phyloP scores from a whole-genome alignment of 2,329 filamentous ascomycete species.

The Pseudogymnoascus sp. region DNA sequence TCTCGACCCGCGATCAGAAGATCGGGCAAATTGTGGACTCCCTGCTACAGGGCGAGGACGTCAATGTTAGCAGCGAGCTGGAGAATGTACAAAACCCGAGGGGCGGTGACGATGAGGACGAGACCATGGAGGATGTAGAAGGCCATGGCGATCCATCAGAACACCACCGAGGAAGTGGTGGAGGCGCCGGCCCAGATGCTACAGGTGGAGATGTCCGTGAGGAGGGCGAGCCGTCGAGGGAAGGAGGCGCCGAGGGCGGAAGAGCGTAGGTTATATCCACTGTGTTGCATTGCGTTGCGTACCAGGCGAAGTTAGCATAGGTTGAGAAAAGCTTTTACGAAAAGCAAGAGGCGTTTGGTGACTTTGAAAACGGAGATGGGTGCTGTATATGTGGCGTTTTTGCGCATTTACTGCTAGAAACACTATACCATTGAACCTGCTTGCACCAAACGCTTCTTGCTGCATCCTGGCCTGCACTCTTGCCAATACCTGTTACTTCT shows the following conservation, averaged over 20 bases:
- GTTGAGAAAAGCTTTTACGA: conserved; percentile 6
- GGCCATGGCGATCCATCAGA: conserved; percentile 53
- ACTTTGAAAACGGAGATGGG: conserved; percentile 3
- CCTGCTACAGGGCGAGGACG: conserved; percentile 80
- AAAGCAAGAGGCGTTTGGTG: conserved; percentile 11
- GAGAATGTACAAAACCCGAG: conserved; percentile 50
- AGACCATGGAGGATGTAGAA: conserved; percentile 73
- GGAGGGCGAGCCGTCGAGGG: conserved; percentile 80
- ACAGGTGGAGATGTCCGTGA: conserved; percentile 87
- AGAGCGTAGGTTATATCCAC: conserved; percentile 82
- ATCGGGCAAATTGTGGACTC: conserved; percentile 81
- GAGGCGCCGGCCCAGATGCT: conserved; percentile 77
- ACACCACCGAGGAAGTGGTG: conserved; percentile 56
- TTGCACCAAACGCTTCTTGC: conserved; percentile 1
- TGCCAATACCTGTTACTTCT: not conserved
- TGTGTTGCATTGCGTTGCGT: conserved; percentile 1
- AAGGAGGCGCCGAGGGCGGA: conserved; percentile 92
- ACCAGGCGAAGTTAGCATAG: conserved; percentile 7
- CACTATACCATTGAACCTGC: conserved; percentile 14
- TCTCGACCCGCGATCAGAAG: conserved; percentile 79
- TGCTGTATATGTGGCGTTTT: conserved; percentile 15
- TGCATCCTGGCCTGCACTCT: not conserved
- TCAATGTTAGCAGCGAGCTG: conserved; percentile 70
- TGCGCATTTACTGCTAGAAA: conserved; percentile 29
- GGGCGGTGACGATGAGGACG: conserved; percentile 58